Base-by-base conservation (phyloP, 768 basidiomycete species). In the Albatrellus ellisii region DNA sequence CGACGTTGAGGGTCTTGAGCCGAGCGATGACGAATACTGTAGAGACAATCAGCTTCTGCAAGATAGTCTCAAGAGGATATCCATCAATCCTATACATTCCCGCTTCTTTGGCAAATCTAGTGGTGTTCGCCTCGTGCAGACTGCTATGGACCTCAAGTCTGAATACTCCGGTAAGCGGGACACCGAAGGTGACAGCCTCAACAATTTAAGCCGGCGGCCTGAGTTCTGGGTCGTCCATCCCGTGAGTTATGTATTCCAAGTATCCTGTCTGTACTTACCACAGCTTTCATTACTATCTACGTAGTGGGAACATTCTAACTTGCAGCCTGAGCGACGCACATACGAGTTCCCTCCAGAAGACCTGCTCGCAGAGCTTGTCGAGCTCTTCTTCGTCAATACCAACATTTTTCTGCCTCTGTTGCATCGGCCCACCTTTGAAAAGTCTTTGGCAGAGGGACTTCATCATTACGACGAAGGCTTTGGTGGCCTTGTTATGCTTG, bases 181-280 rank as follows among this genome's bases (percentile, higher is more conserved):
- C 26, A 43, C 39, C 14, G n/a, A n/a, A n/a, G n/a, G n/a, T n/a
- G n/a, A n/a, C n/a, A n/a, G n/a, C n/a, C n/a, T n/a, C n/a, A 25
- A 20, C 18, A 38, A 52, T 26, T 52, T 59, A 18, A 46, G 60
- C 43, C 64, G 60, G 43, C 64, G 72, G 21, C 55, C 59, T 4
- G 69, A 75, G 43, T 72, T 69, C 46, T 77, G 74, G 76, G 55
- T 60, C 4, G 46, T 59, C 32, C 69, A 68, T 35, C 56, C 65
- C 8, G 73, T 73, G 36, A 38, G 68, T 58, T 36, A 26, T 36
- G 31, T 11, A 44, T 40, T 40, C 37, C 34, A 12, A 9, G 21
- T 27, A 12, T 15, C 26, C 4, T n/a, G 18, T 28, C 29, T 22
- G 21, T 6, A 22, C 24, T 41, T 26, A 34, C 11, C 37, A 26